Base-by-base conservation (phyloP, 345 rosid genomes). In the Syzygium jambos region DNA sequence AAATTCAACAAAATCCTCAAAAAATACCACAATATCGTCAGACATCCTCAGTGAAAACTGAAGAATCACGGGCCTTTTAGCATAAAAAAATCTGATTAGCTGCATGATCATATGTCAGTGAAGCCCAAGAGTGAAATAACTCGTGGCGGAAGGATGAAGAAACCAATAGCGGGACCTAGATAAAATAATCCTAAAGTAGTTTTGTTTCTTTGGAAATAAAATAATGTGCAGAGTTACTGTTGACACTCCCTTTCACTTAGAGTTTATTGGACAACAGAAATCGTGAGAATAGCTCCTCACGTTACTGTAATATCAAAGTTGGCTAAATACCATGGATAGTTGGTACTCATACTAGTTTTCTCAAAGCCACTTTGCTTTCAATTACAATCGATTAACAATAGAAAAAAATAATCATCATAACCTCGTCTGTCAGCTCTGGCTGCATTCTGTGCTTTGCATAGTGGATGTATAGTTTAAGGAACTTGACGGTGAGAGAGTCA, bases 341-440 rank as follows among this genome's bases (percentile, higher is more conserved):
- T 16, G 78, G 25, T 41, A 73, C 14, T 34, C 80, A 19, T 73
- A 38, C 49, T 38, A 19, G 80, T 23, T 34, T 34, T 21, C 49
- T 73, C 80, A 38, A 57, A 73, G 49, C 21, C 80, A 73, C 27
- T 73, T 68, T 73, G 8, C 0, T 73, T 73, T 19, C 80, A 73
- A 9, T 38, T 73, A 73, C 49, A 73, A 73, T 38, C 2, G 25
- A 68, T 38, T 6, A 34, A 34, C 78, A 65, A 15, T 30, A 34
- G 10, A 41, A 41, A 41, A 68, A 34, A 34, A 16, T 25, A 86
- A 68, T 77, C 55, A 85, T 46, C 88, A 55, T 30, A 86, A 97
- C 98, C 98, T 98, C 99, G 85, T 98, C 99, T 57, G 98, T 95
- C 87, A 98, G 95, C 84, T 98, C 96, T 55, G 99, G 99, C 89